phyloP scores from a whole-genome alignment of 495 filamentous ascomycete species.

The Penicillium canariense region DNA sequence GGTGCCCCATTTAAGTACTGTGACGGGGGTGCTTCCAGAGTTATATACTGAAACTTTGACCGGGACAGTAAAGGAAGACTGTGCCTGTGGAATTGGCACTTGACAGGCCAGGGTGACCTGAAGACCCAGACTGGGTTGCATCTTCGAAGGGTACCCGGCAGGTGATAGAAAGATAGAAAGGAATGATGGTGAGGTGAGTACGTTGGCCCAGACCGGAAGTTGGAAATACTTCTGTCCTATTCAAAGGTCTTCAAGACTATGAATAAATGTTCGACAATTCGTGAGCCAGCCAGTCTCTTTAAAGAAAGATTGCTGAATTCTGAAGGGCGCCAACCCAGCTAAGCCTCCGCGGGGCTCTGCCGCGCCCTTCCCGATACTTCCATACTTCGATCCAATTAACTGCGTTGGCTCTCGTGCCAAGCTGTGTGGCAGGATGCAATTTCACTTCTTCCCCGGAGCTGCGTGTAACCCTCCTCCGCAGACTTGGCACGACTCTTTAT shows the following conservation, averaged over 20 bases:
- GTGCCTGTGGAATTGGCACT: constrained; percentile 11
- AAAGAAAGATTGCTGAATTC: not conserved
- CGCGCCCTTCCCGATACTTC: not conserved
- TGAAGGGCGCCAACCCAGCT: not conserved
- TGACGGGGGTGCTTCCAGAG: constrained; percentile 36
- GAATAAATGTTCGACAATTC: not conserved
- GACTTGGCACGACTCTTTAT: constrained; percentile 4
- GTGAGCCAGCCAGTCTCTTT: not conserved
- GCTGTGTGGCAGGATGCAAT: not conserved
- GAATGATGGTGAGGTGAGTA: too few relatives aligned
- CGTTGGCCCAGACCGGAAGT: too few relatives aligned
- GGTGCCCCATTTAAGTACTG: constrained; percentile 47
- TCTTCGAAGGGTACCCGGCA: not conserved
- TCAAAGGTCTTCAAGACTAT: too few relatives aligned
- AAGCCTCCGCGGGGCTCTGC: not conserved
- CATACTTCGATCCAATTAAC: constrained; percentile 1
- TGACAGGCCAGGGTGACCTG: constrained; percentile 22
- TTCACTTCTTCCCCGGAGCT: not conserved
- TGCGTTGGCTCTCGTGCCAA: not conserved
- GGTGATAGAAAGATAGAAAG: too few relatives aligned
- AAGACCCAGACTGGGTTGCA: constrained; percentile 15
- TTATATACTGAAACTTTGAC: constrained; percentile 44
- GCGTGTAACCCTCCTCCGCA: constrained; percentile 13
- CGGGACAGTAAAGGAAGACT: constrained; percentile 15
- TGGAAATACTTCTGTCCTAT: not conserved